Base-by-base conservation (phyloP, 176 grass and related monocot species). In the Neostapfia colusana region DNA sequence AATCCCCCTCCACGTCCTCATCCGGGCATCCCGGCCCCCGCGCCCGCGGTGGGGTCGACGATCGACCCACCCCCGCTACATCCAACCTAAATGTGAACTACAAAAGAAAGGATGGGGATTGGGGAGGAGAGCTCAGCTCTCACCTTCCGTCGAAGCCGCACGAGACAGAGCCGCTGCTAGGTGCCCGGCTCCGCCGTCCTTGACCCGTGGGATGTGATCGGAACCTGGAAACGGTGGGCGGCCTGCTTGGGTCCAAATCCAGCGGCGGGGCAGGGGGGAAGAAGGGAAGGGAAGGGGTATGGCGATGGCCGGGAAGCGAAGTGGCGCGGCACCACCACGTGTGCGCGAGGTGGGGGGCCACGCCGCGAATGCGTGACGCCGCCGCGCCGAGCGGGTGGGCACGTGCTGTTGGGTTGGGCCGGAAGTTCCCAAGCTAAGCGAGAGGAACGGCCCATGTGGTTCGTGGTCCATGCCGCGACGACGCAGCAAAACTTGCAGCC, bases 211-310 rank as follows among this genome's bases (percentile, higher is more conserved):
- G 27, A 35, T 44, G 57, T 1, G 10, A 34, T 24, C 49, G 70
- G 23, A 65, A 41, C 3, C 43, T 17, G 59, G 35, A 65, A 65
- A 82, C 79, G 23, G 69, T 73, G 79, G 79, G 79, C 69, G 10
- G 68, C 58, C 46, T 50, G 21, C 6, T 8, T 31, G 51, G 78
- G 54, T 34, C 60, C 31, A 43, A 81, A 63, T 81, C 67, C 53
- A 39, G 42, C 20, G 40, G 67, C 16, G 25, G 69, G 18, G 21
- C 31, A 13, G 7, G 41, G 27, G 2, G 41, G 44, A 16, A 20
- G 27, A n/a, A 17, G 36, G 36, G 15, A 26, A 17, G 54, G 14
- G 65, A 60, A 59, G 37, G 42, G 41, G 35, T 51, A 79, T 42
- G 48, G 76, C 63, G 46, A 48, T 14, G 28, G 42, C 24, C 43